Percentiles rank a stretch among this genome's conserved stretches.
phyloP scores from a whole-genome alignment of 495 filamentous ascomycete species.

The Halenospora varia region DNA sequence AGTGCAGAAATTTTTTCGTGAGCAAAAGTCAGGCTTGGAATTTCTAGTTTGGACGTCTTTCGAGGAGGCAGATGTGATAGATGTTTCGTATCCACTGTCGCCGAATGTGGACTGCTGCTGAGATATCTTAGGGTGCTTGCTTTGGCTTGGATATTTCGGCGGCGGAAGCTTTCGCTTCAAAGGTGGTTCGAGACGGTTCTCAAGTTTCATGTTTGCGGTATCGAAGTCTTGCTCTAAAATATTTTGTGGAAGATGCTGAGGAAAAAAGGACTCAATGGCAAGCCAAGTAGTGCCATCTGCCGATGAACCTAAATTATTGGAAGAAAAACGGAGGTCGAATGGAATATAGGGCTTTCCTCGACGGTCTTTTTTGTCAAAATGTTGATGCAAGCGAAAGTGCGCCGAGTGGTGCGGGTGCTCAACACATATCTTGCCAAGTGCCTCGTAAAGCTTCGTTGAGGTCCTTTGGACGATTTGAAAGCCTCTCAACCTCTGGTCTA shows the following conservation, averaged over 20 bases:
- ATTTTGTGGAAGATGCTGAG: background rate
- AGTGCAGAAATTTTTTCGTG: background rate
- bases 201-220: background rate
- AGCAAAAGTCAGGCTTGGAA: background rate
- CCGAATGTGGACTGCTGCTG: background rate
- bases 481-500: background rate
- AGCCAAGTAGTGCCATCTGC: background rate
- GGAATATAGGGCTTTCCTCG: background rate
- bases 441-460: background rate
- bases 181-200: background rate
- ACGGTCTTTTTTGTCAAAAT: background rate
- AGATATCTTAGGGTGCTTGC: background rate
- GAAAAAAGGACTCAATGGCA: background rate
- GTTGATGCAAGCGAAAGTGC: background rate
- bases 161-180: background rate
- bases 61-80: background rate
- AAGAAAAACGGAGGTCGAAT: background rate
- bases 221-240: background rate
- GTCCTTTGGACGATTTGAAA: background rate
- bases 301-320: background rate
- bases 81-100: background rate
- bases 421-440: background rate
- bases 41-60: background rate
- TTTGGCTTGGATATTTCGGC: background rate
- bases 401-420: background rate